Percentiles rank a stretch among this genome's conserved stretches.
These are phyloP conservation scores for Vicia villosa DNA, from an alignment of 306 rosid species.

Conservation along the genomic window DNA sequence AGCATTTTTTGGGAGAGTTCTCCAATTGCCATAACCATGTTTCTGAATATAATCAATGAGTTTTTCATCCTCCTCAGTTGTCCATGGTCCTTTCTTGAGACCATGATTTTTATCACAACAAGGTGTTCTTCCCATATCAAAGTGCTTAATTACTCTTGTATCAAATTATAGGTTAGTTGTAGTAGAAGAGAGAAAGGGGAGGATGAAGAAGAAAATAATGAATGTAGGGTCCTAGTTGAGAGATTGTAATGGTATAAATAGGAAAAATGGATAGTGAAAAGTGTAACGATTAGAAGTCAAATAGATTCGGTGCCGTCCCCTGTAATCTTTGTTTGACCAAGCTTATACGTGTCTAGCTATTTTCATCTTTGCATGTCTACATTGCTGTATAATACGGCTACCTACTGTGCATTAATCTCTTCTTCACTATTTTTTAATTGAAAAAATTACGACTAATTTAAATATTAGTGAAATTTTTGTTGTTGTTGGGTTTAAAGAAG, in stretches of 20 bases:
- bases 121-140: slow-evolving; percentile 82
- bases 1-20: slow-evolving; percentile 96
- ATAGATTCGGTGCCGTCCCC: slow-evolving; percentile 86
- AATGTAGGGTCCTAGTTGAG: slow-evolving; percentile 47
- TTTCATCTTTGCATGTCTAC: not conserved
- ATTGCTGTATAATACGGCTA: not conserved
- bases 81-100: slow-evolving; percentile 98
- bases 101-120: slow-evolving; percentile 89
- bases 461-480: too few species aligned
- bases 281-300: slow-evolving; percentile 50
- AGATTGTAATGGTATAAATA: slow-evolving; percentile 55
- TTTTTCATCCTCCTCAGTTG: slow-evolving; percentile 83
- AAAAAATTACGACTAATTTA: not conserved
- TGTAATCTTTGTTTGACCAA: slow-evolving; percentile 26
- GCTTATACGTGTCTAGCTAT: slow-evolving; percentile 63
- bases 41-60: slow-evolving; percentile 74
- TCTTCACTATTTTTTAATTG: not conserved
- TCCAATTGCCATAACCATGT: slow-evolving; percentile 94
- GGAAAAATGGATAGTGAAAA: slow-evolving; percentile 16
- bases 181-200: slow-evolving; percentile 31
- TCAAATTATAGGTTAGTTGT: slow-evolving; percentile 8
- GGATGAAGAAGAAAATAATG: not conserved
- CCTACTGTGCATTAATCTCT: not conserved
- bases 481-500: too few species aligned
- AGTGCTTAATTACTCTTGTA: not conserved